Conservation (phyloP, 2,329 filamentous ascomycete species). For the Teratosphaeria zuluensis region DNA sequence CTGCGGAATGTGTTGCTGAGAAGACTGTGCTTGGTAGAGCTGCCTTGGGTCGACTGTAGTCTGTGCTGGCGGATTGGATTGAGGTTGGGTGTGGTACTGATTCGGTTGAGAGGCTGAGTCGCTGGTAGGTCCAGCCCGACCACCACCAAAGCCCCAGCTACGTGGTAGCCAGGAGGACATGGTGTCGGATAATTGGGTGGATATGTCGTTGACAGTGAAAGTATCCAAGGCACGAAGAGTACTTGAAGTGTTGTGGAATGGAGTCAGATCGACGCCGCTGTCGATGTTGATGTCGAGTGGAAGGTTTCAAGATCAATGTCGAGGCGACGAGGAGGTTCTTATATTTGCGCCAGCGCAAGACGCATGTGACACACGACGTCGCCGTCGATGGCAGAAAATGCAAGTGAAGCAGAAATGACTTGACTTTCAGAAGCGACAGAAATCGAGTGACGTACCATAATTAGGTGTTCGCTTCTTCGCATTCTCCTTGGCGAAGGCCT, state of each 20-base stretch:
- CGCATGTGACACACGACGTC: background rate
- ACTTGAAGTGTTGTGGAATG: background rate
- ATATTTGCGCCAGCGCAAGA: background rate
- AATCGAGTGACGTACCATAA: constrained; percentile 19
- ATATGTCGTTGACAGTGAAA: background rate
- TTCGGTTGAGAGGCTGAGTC: background rate
- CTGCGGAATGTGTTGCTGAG: background rate
- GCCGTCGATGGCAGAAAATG: background rate
- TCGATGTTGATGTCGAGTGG: background rate
- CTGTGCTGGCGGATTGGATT: background rate
- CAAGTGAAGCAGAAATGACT: background rate
- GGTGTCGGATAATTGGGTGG: background rate
- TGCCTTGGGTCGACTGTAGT: background rate
- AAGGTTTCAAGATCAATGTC: background rate
- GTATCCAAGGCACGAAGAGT: background rate
- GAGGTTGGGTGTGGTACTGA: background rate
- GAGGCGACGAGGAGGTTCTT: background rate
- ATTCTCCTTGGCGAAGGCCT: constrained; percentile 27
- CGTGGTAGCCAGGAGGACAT: background rate
- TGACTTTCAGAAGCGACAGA: background rate
- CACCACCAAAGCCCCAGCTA: background rate
- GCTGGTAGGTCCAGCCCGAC: background rate
- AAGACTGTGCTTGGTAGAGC: background rate
- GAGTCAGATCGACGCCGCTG: background rate
- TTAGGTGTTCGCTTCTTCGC: constrained; percentile 18